A percentile compares a stretch with the other conserved stretches of the same genome.
Conservation (phyloP, 768 basidiomycete species). For the Termitomyces sp. region DNA sequence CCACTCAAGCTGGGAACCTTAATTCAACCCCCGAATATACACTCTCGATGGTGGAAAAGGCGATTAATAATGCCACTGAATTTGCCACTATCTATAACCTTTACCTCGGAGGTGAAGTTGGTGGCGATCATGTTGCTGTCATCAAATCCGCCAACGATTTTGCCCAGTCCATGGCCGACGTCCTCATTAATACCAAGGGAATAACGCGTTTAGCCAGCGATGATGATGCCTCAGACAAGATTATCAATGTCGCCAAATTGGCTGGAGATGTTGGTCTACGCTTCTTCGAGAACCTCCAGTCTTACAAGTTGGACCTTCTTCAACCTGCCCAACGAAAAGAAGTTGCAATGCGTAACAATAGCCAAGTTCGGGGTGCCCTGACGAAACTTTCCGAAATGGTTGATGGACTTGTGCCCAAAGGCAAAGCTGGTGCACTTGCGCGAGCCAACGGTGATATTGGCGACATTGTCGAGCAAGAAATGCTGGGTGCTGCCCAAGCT, state of each 20-base stretch:
- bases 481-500: slow-evolving; percentile 87
- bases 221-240: slow-evolving; percentile 90
- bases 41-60: slow-evolving; percentile 97
- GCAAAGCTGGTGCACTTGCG: slow-evolving; percentile 63
- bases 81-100: slow-evolving; percentile 95
- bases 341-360: slow-evolving; percentile 86
- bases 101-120: slow-evolving; percentile 79
- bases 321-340: slow-evolving; percentile 76
- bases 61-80: slow-evolving; percentile 90
- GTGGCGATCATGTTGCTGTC: slow-evolving; percentile 95
- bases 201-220: slow-evolving; percentile 89
- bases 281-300: slow-evolving; percentile 94
- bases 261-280: slow-evolving; percentile 88
- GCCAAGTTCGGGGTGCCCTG: slow-evolving; percentile 78
- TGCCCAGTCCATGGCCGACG: slow-evolving; percentile 89
- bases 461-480: slow-evolving; percentile 94
- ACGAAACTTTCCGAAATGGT: slow-evolving; percentile 84
- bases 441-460: slow-evolving; percentile 91
- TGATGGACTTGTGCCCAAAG: slow-evolving; percentile 84
- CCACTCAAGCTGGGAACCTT: slow-evolving; percentile 88
- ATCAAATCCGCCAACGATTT: slow-evolving; percentile 98
- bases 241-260: slow-evolving; percentile 76
- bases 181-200: slow-evolving; percentile 91
- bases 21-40: slow-evolving; percentile 99
- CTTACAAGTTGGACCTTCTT: slow-evolving; percentile 86